A percentile compares a stretch with the other conserved stretches of the same genome.
Evolutionary conservation across 306 rosid genomes (phyloP).

Genomic region (Arachis stenosperma): DNA sequence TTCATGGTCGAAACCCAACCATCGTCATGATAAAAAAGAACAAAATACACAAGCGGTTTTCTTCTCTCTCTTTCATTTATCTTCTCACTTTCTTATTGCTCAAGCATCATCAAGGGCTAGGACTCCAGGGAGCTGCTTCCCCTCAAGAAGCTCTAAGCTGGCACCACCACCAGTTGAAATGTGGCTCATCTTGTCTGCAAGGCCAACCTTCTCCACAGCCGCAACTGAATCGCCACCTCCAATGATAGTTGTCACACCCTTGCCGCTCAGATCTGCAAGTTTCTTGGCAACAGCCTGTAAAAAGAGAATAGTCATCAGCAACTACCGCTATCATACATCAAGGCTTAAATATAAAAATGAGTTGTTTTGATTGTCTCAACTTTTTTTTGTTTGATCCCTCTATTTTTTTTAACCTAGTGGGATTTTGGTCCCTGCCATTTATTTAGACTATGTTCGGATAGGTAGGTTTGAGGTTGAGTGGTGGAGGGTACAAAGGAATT

Average conservation of each 20-base stretch:
- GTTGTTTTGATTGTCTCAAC: too few relatives aligned
- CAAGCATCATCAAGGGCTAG: conserved; percentile 87
- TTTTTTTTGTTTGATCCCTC: too few relatives aligned
- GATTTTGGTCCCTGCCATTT: too few relatives aligned
- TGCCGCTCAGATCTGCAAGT: conserved; percentile 84
- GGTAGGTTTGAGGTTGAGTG: too few relatives aligned
- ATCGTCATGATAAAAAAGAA: conserved; percentile 34
- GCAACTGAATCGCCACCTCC: conserved; percentile 99
- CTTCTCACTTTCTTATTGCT: conserved; percentile 13
- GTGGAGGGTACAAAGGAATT: too few relatives aligned
- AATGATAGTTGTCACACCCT: conserved; percentile 90
- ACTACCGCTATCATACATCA: not conserved
- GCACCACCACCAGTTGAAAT: conserved; percentile 99
- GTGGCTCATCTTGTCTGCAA: conserved; percentile 96
- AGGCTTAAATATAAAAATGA: not conserved
- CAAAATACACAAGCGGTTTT: conserved; percentile 34
- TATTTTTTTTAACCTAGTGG: too few relatives aligned
- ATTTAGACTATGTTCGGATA: too few relatives aligned
- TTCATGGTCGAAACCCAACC: conserved; percentile 59
- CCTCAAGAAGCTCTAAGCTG: conserved; percentile 99
- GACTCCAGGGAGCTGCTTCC: conserved; percentile 92
- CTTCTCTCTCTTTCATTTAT: too few relatives aligned
- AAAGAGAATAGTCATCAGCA: conserved; percentile 2
- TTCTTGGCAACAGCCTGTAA: conserved; percentile 82
- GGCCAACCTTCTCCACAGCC: conserved; percentile 93